These are phyloP conservation scores for Chaetomium sp. DNA, from an alignment of 2,329 filamentous ascomycete genomes.

Conservation along the genomic window DNA sequence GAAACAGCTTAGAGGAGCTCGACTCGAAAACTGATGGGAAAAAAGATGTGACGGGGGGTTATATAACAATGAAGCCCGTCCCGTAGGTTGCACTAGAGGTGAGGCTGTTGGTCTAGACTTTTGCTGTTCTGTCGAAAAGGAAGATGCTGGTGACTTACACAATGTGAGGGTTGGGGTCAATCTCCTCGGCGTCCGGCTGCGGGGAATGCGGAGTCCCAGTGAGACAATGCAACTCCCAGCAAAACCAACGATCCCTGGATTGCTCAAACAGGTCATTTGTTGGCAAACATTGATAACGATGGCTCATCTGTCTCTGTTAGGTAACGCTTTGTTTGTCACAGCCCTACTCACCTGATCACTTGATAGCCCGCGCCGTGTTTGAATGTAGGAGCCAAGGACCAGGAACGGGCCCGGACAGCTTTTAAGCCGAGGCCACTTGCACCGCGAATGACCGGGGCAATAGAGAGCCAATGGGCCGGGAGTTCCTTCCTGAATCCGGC, in stretches of 20 bases:
- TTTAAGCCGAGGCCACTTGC: constrained; percentile 10
- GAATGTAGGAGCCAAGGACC: background rate
- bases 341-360: constrained; percentile 3
- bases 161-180: no score
- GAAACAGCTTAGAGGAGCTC: no score
- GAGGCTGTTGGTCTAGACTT: no score
- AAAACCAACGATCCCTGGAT: background rate
- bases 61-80: no score
- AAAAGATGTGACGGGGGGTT: no score
- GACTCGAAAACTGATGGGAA: no score
- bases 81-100: no score
- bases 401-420: background rate
- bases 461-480: constrained; percentile 1
- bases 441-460: constrained; percentile 3
- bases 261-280: background rate
- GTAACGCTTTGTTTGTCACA: background rate
- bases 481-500: background rate
- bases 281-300: background rate
- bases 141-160: no score
- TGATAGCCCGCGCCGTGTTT: background rate
- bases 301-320: background rate
- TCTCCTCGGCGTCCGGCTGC: background rate
- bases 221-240: background rate
- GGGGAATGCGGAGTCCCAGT: background rate
- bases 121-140: no score